Percentiles rank a stretch among this genome's conserved stretches.
phyloP scores from a whole-genome alignment of 345 rosid species.

The Acer campestre region DNA sequence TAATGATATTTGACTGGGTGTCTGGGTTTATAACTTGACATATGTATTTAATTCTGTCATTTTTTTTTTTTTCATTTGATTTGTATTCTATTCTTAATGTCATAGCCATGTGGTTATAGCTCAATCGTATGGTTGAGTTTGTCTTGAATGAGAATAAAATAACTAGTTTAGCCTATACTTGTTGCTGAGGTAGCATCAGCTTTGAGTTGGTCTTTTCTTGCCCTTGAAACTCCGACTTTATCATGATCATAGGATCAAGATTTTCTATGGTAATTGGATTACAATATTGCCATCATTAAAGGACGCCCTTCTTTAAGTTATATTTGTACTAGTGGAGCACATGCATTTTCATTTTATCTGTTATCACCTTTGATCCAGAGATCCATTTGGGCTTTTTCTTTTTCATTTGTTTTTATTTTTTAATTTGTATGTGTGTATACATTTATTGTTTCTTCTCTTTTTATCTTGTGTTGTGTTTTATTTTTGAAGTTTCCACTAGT shows the following conservation, averaged over 20 bases:
- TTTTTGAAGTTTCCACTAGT: not conserved
- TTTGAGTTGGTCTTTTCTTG: not conserved
- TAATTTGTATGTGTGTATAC: too few relatives aligned
- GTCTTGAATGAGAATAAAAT: not conserved
- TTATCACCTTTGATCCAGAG: not conserved
- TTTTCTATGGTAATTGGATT: not conserved
- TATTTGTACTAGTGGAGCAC: not conserved
- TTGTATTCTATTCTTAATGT: not conserved
- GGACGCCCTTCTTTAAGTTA: not conserved
- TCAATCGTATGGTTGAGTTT: not conserved
- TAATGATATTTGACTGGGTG: not conserved
- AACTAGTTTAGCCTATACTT: not conserved
- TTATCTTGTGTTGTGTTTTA: not conserved
- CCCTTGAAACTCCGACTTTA: not conserved
- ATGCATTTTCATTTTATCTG: not conserved
- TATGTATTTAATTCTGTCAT: not conserved
- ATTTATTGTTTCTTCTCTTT: too few relatives aligned
- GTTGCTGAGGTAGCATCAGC: not conserved
- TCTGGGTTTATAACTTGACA: not conserved
- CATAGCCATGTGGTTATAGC: not conserved
- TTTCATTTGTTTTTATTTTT: not conserved
- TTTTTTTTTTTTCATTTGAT: not conserved
- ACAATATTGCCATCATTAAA: not conserved
- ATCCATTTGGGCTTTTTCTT: not conserved
- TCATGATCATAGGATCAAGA: not conserved